Evolutionary conservation across 208 protist genomes (phyloP), one percentile per base, ranked within the genome.

Genomic region (Histomonas meleagridis): DNA sequence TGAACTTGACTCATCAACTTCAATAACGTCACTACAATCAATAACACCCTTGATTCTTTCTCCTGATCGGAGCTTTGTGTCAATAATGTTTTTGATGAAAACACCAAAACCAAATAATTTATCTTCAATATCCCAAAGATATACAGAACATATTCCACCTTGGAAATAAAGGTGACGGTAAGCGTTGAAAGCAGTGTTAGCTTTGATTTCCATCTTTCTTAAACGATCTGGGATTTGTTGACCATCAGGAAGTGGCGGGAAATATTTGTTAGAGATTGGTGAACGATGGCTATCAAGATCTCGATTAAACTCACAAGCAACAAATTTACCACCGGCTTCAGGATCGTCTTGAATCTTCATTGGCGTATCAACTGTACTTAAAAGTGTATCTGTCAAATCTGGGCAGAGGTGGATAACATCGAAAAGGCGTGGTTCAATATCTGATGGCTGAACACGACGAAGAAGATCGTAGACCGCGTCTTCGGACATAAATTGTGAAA

Each of bases 241-340:
- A 7, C 93, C 94, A 38, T 95, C 94, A 23, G 0, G 0, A 46
- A 94, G 0, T 18, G 86, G 51, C 10, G 94, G 94, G 65, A 93
- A 93, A 40, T 94, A 95, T 62, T 79, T 35, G 55, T 95, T 95
- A 26, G 94, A 93, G 90, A 86, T 94, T 40, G 94, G 94, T 18
- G 93, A 94, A 95, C 96, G 92, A 93, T 96, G 97, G 4, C 95
- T 97, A 93, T 97, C 96, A 49, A 94, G 96, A 93, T 97, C 96
- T 78, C 96, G 95, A 92, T 97, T 97, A 91, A 96, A 97, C 92
- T 97, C 96, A 93, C 96, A 97, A 26, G 96, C 78, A 10, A 97
- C 90, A 92, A 95, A 97, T 79, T 95, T 92, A 60, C 94, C 62
- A 26, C 93, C 92, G 10, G 43, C 38, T 7, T 76, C 18, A 14